Base-by-base conservation (phyloP, 176 grass and related monocot species). In the Phoenix dactylifera region DNA sequence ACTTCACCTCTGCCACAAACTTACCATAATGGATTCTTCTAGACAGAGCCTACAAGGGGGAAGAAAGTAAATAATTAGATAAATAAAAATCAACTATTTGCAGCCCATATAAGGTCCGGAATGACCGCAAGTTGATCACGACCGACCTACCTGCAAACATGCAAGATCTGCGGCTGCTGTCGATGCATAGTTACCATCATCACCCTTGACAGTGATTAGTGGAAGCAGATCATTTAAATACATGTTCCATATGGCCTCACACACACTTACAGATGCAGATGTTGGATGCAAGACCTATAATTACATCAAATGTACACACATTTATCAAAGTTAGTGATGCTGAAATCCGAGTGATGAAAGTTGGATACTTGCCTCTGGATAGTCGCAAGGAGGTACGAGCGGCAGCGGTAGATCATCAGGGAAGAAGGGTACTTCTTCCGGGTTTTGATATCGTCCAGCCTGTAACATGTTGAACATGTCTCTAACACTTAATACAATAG, bases 1-100 rank as follows among this genome's bases (percentile, higher is more conserved):
- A 97, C 55, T 97, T 97, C 75, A 83, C 87, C 60, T 97, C 93
- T 16, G 93, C 93, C 15, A 97, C 93, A 76, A 85, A 97, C 73
- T 88, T 97, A 51, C 93, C 87, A 49, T 60, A 80, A 67, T 97
- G 84, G 51, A 91, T 85, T 91, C 93, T 85, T 79, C 81, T 82
- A n/a, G 87, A 97, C 29, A 97, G 28, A 69, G 79, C 84, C 93
- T 97, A 52, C 17, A 76, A 63, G 7, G 1, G 9, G 10, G 60
- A 56, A 69, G 18, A 74, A 10, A 0, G 52, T 73, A 54, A 49
- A 55, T 4, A 29, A 22, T 59, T 68, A 63, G 60, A n/a, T 71
- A 23, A 50, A 4, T 16, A 48, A 7, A 24, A 50, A 68, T 7
- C 29, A 44, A 52, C 60, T 18, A 61, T 10, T 12, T 1, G 65